Conservation (phyloP, 2,329 filamentous ascomycete genomes). For the Dissoconium aciculare region DNA sequence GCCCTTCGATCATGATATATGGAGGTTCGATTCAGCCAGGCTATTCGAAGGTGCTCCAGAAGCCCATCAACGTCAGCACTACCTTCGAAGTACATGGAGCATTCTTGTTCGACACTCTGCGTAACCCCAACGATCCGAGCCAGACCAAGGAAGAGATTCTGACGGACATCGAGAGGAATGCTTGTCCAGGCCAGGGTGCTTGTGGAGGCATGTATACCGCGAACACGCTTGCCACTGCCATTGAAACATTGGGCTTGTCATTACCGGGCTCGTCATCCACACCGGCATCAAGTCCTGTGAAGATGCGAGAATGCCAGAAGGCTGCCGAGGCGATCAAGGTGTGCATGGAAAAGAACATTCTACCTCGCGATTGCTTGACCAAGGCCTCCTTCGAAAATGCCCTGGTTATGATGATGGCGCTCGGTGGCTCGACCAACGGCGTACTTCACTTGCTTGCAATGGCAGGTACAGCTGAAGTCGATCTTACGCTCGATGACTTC, state of each 20-base stretch:
- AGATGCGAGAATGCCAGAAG: slow-evolving; percentile 73
- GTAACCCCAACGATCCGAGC: slow-evolving; percentile 52
- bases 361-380: slow-evolving; percentile 64
- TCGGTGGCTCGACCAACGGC: slow-evolving; percentile 82
- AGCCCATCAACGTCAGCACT: slow-evolving; percentile 72
- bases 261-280: slow-evolving; percentile 74
- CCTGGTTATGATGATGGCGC: slow-evolving; percentile 74
- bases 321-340: slow-evolving; percentile 62
- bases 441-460: slow-evolving; percentile 83
- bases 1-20: slow-evolving; percentile 90
- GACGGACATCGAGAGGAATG: slow-evolving; percentile 64
- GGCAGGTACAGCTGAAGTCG: slow-evolving; percentile 68
- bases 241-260: slow-evolving; percentile 75
- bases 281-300: slow-evolving; percentile 65
- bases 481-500: slow-evolving; percentile 66
- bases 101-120: slow-evolving; percentile 59
- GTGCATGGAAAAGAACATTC: slow-evolving; percentile 72
- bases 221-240: slow-evolving; percentile 83
- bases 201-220: slow-evolving; percentile 92
- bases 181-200: slow-evolving; percentile 64
- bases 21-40: slow-evolving; percentile 82
- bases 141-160: slow-evolving; percentile 64
- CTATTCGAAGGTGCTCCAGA: slow-evolving; percentile 60
- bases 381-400: slow-evolving; percentile 76
- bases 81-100: slow-evolving; percentile 82